Evolutionary conservation across 139 green algal genomes (phyloP), one percentile per base, ranked within the genome.

Genomic region (Deuterostichococcus epilithicus): DNA sequence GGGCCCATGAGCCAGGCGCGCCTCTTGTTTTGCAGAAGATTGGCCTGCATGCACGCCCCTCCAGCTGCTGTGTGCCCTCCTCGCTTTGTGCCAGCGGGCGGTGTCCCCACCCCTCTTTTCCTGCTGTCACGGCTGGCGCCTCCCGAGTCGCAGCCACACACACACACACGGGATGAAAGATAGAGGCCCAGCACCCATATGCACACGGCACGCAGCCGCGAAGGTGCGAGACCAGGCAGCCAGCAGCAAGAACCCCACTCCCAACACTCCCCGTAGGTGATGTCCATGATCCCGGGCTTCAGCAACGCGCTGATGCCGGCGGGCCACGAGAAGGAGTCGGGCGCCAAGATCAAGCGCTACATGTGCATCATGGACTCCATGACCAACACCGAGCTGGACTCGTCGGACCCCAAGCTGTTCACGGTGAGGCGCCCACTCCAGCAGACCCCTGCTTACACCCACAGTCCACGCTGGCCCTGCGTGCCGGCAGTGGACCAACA

Each of bases 281-380:
- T 99, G 95, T 85, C 75, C 73, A 98, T 98, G 94, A 94, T 99
- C 45, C 96, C 96, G 1, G 95, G 95, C 33, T 92, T 99, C 72
- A 89, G 81, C 81, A 89, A 90, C 73, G 87, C 90, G 8, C 75
- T 38, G 33, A 33, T 47, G 36, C 26, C n/a, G 37, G 18, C 78
- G 91, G 83, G 90, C 85, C 73, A 87, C 76, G 96, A 99, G 82
- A 94, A 98, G 83, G 83, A 95, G 68, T 94, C 87, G 80, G 79
- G 90, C 79, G 84, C 85, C 36, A 90, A 88, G 70, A 91, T 99
- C 37, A 95, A 95, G 84, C 85, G 83, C 63, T 98, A 94, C 85
- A 98, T 98, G 91, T 94, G 85, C 42, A 97, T 99, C 75, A 99
- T 99, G 90, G 95, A 99, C 86, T 93, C 83, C 78, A 98, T 99